Percentiles rank a stretch among this genome's conserved stretches.
These are phyloP conservation scores for Botrytis fragariae DNA, from an alignment of 2,329 filamentous ascomycete species.

Conservation along the genomic window DNA sequence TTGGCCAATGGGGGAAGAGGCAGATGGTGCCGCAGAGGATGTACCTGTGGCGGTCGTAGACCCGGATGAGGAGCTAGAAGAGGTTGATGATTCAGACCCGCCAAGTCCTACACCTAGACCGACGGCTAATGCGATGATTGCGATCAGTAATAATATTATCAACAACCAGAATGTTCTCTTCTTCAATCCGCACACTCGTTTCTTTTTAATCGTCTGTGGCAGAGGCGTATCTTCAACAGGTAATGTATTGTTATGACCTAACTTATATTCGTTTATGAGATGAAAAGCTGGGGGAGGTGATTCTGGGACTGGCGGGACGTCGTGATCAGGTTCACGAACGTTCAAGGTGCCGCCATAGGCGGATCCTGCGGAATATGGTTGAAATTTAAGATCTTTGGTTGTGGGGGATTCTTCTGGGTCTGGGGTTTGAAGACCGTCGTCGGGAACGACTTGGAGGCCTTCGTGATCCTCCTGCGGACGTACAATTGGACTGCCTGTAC, in stretches of 20 bases:
- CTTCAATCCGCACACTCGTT: constrained; percentile 12
- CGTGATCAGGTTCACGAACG: neutral
- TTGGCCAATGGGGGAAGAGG: constrained; percentile 11
- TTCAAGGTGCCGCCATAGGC: constrained; percentile 9
- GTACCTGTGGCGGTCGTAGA: neutral
- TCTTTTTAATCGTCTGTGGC: neutral
- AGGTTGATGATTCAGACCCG: neutral
- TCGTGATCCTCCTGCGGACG: constrained; percentile 13
- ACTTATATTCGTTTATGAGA: constrained; percentile 13
- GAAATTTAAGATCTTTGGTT: constrained; percentile 12
- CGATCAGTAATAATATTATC: neutral
- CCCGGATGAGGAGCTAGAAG: neutral
- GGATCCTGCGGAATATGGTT: neutral
- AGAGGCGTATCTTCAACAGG: neutral
- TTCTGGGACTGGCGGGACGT: neutral
- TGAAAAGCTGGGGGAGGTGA: constrained; percentile 9
- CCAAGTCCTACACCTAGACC: constrained; percentile 14
- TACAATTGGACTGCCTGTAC: neutral
- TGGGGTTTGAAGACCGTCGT: constrained; percentile 4
- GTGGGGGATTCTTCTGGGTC: neutral
- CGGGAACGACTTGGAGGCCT: constrained; percentile 14
- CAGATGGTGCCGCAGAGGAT: neutral
- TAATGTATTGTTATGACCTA: neutral
- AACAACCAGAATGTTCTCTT: constrained; percentile 6
- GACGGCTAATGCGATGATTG: neutral